phyloP scores from a whole-genome alignment of 148 eudicot species.

The Cornus florida region DNA sequence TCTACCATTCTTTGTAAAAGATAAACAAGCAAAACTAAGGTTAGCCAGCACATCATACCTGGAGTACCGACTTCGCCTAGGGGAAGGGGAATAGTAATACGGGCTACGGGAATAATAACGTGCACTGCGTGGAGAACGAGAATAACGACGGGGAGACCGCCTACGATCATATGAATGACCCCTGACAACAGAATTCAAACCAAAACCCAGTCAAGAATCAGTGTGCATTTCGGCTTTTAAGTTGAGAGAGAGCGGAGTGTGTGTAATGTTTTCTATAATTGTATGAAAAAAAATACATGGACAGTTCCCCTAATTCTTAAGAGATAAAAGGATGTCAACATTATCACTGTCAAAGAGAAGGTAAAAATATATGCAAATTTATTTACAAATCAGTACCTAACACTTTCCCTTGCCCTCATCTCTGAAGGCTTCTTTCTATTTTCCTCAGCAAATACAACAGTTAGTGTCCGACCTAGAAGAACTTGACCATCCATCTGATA shows the following conservation, averaged over 20 bases:
- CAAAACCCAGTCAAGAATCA: background rate
- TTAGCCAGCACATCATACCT: slow-evolving; percentile 34
- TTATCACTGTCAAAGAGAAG: background rate
- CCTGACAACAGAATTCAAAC: slow-evolving; percentile 24
- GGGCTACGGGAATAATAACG: slow-evolving; percentile 55
- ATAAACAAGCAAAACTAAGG: background rate
- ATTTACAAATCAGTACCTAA: slow-evolving; percentile 35
- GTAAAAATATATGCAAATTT: background rate
- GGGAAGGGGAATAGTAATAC: slow-evolving; percentile 48
- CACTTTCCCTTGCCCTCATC: slow-evolving; percentile 73
- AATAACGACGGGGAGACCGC: slow-evolving; percentile 38
- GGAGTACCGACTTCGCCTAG: slow-evolving; percentile 49
- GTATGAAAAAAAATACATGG: background rate
- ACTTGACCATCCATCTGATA: slow-evolving; percentile 89
- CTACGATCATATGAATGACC: slow-evolving; percentile 46
- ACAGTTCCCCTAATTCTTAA: background rate
- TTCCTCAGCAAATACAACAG: slow-evolving; percentile 95
- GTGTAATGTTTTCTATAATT: background rate
- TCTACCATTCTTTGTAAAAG: background rate
- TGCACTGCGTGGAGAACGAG: slow-evolving; percentile 24
- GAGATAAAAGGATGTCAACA: background rate
- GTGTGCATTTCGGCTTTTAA: too few species aligned
- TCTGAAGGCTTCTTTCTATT: slow-evolving; percentile 83
- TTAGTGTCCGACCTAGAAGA: slow-evolving; percentile 78
- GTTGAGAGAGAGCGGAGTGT: background rate